Base-by-base conservation (phyloP, 2,329 filamentous ascomycete genomes). In the Zymoseptoria pseudotritici region DNA sequence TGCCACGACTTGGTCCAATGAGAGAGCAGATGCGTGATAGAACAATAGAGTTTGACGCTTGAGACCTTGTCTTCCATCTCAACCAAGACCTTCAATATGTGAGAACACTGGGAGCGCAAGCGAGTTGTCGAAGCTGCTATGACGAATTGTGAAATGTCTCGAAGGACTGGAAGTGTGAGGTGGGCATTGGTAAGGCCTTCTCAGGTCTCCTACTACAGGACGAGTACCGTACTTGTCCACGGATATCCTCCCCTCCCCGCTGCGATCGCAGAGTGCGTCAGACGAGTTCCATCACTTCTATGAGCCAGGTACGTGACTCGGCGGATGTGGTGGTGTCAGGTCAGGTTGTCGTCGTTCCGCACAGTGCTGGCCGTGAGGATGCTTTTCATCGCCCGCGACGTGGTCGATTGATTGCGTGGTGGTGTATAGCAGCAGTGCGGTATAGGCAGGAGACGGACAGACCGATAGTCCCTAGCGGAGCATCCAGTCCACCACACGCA, bases 31-130 rank as follows among this genome's bases (percentile, higher is more conserved):
- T 17, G 4, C 11, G 9, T 13, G 42, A 17, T 13, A 21, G 36
- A 49, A 20, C 19, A 49, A 56, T 22, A 56, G 54, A 56, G 54
- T 56, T 56, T 24, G 26, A 46, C 36, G 36, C 36, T 46, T 46
- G 36, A 46, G 13, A 46, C 36, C 36, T 46, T 46, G 36, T 46
- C 36, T 46, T n/a, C 17, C 36, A 46, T 46, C 36, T 46, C 36
- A 46, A 46, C 36, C 36, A 46, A 46, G 36, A 46, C 36, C 36
- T 29, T 29, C 36, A 42, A 29, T 29, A 7, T 29, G 26, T 11
- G 36, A 13, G 11, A 13, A 17, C 36, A 46, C 36, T 46, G 36
- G 36, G 13, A 46, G 17, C 36, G 36, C 36, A 46, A 46, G 36
- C 36, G 36, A 46, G 36, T 6, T n/a, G 4, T 46, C 36, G 11